These are phyloP conservation scores for Gloeopeniophorella convolvens DNA, from an alignment of 768 basidiomycete species.

Conservation along the genomic window DNA sequence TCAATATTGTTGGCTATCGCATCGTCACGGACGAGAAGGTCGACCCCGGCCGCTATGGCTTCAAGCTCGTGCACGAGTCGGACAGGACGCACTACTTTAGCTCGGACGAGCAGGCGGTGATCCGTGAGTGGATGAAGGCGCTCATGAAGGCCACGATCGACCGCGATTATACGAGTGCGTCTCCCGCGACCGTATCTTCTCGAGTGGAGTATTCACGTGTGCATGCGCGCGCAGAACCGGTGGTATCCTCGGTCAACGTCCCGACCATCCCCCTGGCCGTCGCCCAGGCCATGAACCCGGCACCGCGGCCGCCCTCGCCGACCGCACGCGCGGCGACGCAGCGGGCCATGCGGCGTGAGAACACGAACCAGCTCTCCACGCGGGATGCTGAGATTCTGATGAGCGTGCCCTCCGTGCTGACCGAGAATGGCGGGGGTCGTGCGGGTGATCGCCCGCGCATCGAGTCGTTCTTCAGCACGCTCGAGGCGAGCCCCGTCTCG, in stretches of 20 bases:
- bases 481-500: conserved; percentile 5
- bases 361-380: conserved; percentile 73
- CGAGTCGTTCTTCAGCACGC: conserved; percentile 47
- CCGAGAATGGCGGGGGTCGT: conserved; percentile 24
- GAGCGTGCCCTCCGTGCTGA: conserved; percentile 47
- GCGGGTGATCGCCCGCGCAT: conserved; percentile 41
- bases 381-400: conserved; percentile 69
- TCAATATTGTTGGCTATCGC: conserved; percentile 87
- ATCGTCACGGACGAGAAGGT: conserved; percentile 90
- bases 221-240: conserved; percentile 54
- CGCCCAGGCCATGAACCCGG: conserved; percentile 95
- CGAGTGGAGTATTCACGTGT: background rate
- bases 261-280: conserved; percentile 93
- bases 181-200: conserved; percentile 1
- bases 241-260: conserved; percentile 94
- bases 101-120: conserved; percentile 73
- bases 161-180: conserved; percentile 84
- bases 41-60: conserved; percentile 90
- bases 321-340: conserved; percentile 82
- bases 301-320: conserved; percentile 91
- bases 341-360: conserved; percentile 76
- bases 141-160: conserved; percentile 98
- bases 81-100: conserved; percentile 90
- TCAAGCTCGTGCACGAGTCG: conserved; percentile 85
- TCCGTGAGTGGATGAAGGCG: conserved; percentile 99